Evolutionary conservation across 2,329 filamentous ascomycete species (phyloP).

Genomic region (Pseudocercospora fijiensis): DNA sequence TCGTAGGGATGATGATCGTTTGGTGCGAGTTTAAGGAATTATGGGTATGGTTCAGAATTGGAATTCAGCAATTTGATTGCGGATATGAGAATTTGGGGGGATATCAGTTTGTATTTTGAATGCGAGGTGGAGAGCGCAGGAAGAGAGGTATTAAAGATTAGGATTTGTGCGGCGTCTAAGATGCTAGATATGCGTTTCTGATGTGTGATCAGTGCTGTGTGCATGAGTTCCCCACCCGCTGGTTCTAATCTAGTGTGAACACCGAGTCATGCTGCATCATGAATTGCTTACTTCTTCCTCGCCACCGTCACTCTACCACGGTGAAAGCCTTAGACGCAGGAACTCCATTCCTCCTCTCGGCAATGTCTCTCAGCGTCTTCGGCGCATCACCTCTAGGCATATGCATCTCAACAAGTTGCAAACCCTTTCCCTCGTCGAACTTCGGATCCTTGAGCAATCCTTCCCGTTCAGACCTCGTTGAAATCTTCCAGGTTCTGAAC

Average conservation of each 20-base stretch:
- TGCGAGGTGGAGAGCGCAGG: conserved; percentile 7
- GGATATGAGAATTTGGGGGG: conserved; percentile 26
- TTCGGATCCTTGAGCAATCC: conserved; percentile 10
- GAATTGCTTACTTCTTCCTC: no score
- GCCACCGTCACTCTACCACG: neutral
- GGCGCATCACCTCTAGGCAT: conserved; percentile 20
- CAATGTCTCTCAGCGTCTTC: conserved; percentile 16
- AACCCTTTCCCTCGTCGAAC: conserved; percentile 17
- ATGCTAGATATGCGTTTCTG: no score
- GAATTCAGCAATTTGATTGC: conserved; percentile 28
- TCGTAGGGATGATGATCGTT: conserved; percentile 39
- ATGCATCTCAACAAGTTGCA: conserved; percentile 23
- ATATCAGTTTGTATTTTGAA: conserved; percentile 10
- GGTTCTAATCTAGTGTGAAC: neutral
- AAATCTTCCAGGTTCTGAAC: conserved; percentile 18
- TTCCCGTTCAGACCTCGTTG: conserved; percentile 14
- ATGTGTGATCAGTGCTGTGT: no score
- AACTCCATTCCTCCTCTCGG: conserved; percentile 4
- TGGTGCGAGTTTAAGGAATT: conserved; percentile 35
- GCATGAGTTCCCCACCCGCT: neutral
- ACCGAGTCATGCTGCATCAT: neutral
- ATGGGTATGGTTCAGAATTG: conserved; percentile 38
- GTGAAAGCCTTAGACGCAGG: neutral
- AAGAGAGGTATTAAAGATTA: neutral
- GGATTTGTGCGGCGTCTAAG: no score